phyloP scores from a whole-genome alignment of 1,284 basidiomycete genomes.

The Puccinia triticina region DNA sequence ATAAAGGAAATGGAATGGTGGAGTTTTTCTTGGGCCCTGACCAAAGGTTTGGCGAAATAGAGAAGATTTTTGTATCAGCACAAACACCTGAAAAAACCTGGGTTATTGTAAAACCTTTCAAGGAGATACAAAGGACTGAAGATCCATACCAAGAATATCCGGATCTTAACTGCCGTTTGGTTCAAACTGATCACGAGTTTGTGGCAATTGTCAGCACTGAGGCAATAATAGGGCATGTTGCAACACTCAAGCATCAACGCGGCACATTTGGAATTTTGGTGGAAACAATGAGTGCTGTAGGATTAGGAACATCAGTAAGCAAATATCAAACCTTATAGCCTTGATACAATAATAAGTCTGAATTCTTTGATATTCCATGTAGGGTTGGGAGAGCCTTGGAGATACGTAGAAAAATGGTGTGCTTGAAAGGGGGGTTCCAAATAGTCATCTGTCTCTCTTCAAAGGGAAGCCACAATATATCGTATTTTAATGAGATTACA shows the following conservation, averaged over 20 bases:
- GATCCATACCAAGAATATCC: constrained; percentile 19
- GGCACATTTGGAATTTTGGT: constrained; percentile 5
- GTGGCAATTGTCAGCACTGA: neutral
- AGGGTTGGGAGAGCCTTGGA: constrained; percentile 21
- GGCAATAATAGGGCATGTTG: constrained; percentile 3
- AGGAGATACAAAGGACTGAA: neutral
- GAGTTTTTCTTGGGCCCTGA: constrained; percentile 1
- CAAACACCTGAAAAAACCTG: neutral
- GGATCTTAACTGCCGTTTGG: constrained; percentile 15
- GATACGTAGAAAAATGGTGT: neutral
- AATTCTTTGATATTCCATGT: neutral
- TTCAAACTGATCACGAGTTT: neutral
- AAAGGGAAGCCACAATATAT: no score
- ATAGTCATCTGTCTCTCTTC: neutral
- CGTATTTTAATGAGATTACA: no score
- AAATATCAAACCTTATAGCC: neutral
- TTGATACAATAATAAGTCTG: no score
- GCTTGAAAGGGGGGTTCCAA: no score
- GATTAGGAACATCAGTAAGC: constrained; percentile 16
- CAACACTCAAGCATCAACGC: neutral
- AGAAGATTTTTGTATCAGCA: neutral
- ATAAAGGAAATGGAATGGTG: neutral
- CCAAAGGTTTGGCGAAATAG: constrained; percentile 10
- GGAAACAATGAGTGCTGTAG: neutral
- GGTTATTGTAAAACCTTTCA: neutral